These are phyloP conservation scores for Vitis riparia DNA, from an alignment of 164 flowering plant species.

Conservation along the genomic window DNA sequence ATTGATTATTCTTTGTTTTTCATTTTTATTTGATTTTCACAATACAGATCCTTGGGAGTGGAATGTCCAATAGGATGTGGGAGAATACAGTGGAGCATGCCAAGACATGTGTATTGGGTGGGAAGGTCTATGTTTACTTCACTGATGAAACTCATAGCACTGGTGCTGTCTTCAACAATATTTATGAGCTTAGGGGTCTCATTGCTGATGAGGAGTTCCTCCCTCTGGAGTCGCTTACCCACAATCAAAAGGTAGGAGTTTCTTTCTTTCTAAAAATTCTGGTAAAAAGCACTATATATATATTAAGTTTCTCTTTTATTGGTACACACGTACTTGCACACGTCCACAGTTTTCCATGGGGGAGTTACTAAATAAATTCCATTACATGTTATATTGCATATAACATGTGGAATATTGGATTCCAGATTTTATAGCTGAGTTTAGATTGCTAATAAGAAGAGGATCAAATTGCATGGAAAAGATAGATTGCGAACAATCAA, in stretches of 20 bases:
- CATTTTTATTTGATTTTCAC: not conserved
- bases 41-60: slow-evolving; percentile 56
- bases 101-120: slow-evolving; percentile 55
- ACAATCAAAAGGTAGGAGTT: slow-evolving; percentile 49
- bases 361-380: no score
- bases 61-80: slow-evolving; percentile 74
- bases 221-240: slow-evolving; percentile 44
- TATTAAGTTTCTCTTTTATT: no score
- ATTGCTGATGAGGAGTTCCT: slow-evolving; percentile 49
- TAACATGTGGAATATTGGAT: no score
- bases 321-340: no score
- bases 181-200: slow-evolving; percentile 55
- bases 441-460: no score
- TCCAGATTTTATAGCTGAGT: no score
- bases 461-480: no score
- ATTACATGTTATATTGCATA: no score
- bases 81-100: slow-evolving; percentile 68
- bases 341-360: no score
- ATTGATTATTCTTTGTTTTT: not conserved
- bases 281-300: not conserved
- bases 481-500: no score
- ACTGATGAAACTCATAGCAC: slow-evolving; percentile 31
- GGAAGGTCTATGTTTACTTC: slow-evolving; percentile 56
- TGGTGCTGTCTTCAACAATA: slow-evolving; percentile 55
- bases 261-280: not conserved